A percentile compares a stretch with the other conserved stretches of the same genome.
These are phyloP conservation scores for Chaetomiaceae sp. DNA, from an alignment of 2,329 filamentous ascomycete species.

Conservation along the genomic window DNA sequence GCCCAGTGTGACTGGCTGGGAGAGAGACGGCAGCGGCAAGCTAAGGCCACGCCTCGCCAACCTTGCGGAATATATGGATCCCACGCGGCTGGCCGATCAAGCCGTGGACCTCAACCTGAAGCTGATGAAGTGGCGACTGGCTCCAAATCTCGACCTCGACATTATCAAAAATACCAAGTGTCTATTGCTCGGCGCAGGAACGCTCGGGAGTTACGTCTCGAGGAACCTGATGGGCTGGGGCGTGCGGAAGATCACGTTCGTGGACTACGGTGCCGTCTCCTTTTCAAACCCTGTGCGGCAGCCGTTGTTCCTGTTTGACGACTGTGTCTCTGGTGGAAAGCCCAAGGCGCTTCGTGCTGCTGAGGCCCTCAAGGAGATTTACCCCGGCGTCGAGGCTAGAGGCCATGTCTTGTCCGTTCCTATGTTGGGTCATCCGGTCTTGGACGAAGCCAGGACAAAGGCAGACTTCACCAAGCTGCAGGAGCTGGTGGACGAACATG, in stretches of 20 bases:
- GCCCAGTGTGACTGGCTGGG: slow-evolving; percentile 95
- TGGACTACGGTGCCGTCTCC: slow-evolving; percentile 89
- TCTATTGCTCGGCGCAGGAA: slow-evolving; percentile 85
- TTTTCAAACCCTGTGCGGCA: slow-evolving; percentile 97
- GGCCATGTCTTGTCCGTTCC: slow-evolving; percentile 84
- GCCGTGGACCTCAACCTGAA: slow-evolving; percentile 95
- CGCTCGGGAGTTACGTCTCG: slow-evolving; percentile 88
- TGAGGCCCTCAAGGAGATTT: slow-evolving; percentile 76
- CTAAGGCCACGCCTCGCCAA: slow-evolving; percentile 74
- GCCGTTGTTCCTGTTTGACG: slow-evolving; percentile 83
- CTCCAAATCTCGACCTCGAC: slow-evolving; percentile 81
- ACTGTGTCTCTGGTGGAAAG: slow-evolving; percentile 80
- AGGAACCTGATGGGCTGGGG: slow-evolving; percentile 93
- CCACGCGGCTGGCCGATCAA: slow-evolving; percentile 79
- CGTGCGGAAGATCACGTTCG: slow-evolving; percentile 88
- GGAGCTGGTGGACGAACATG: slow-evolving; percentile 74
- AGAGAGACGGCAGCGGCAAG: slow-evolving; percentile 75
- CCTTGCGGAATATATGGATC: slow-evolving; percentile 91
- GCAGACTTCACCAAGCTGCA: slow-evolving; percentile 72
- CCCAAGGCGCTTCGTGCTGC: slow-evolving; percentile 80
- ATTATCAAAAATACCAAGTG: slow-evolving; percentile 86
- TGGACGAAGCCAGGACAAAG: slow-evolving; percentile 64
- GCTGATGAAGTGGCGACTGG: slow-evolving; percentile 97
- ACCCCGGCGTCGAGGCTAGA: slow-evolving; percentile 78
- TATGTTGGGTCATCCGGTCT: slow-evolving; percentile 90